phyloP scores from a whole-genome alignment of 2,329 filamentous ascomycete species.

The Diaporthe velutina region DNA sequence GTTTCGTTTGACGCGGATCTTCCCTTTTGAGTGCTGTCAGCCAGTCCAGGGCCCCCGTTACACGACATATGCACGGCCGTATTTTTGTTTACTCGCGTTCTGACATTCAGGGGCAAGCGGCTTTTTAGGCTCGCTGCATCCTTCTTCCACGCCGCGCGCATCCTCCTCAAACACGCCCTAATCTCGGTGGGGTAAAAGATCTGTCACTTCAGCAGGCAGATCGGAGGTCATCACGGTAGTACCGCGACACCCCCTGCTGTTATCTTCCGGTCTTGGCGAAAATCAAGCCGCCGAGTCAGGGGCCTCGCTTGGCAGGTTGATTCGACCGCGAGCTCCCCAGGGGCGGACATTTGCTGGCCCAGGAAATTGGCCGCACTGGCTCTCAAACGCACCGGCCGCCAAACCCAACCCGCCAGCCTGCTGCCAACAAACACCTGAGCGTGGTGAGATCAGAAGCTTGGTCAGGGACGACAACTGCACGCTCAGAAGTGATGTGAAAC shows the following conservation, averaged over 20 bases:
- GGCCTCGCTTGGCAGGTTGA: constrained; percentile 25
- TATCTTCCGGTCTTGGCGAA: constrained; percentile 12
- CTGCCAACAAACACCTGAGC: constrained; percentile 3
- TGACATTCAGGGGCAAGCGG: background rate
- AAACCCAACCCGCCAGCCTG: background rate
- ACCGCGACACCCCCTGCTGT: background rate
- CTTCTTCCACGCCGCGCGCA: background rate
- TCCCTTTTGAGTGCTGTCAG: background rate
- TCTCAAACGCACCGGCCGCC: constrained; percentile 18
- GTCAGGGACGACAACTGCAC: background rate
- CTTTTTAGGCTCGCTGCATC: constrained; percentile 18
- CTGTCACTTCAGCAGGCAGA: constrained; percentile 28
- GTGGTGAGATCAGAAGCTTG: background rate
- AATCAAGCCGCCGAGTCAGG: constrained; percentile 27
- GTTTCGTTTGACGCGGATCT: constrained; percentile 28
- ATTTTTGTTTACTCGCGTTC: constrained; percentile 4
- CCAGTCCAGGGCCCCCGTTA: constrained; percentile 9
- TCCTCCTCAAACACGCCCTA: constrained; percentile 20
- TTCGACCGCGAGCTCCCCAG: background rate
- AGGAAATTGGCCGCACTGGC: constrained; percentile 27
- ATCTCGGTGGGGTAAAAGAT: constrained; percentile 18
- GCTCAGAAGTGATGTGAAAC: background rate
- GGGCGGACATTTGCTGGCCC: constrained; percentile 28
- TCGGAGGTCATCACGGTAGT: constrained; percentile 19
- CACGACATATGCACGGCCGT: constrained; percentile 4